Evolutionary conservation across 495 filamentous ascomycete genomes (phyloP).

Genomic region (Parathielavia hyrcaniae): DNA sequence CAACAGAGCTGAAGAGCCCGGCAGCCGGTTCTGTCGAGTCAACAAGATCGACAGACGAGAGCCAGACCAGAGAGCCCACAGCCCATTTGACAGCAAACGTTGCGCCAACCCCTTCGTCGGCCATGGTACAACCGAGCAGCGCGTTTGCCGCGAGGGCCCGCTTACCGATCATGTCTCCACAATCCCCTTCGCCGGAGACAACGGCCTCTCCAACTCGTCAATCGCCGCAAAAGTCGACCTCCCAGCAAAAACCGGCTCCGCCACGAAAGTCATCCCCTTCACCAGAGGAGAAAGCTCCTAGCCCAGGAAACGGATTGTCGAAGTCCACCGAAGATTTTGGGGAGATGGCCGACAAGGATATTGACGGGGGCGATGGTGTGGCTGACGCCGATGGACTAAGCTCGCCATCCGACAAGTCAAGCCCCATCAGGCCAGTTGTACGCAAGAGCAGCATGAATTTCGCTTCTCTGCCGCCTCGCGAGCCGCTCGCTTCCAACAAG

Average conservation of each 20-base stretch:
- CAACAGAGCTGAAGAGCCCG: conserved; percentile 21
- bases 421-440: conserved; percentile 48
- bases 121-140: conserved; percentile 16
- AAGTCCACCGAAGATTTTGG: conserved; percentile 20
- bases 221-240: conserved; percentile 7
- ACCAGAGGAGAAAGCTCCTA: conserved; percentile 5
- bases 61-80: conserved; percentile 31
- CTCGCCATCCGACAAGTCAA: conserved; percentile 46
- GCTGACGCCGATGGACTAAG: conserved; percentile 42
- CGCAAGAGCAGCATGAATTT: conserved; percentile 94
- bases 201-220: conserved; percentile 19
- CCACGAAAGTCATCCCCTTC: conserved; percentile 22
- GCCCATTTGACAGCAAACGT: conserved; percentile 11
- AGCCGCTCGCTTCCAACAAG: conserved; percentile 77
- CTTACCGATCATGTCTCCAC: conserved; percentile 25
- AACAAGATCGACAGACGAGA: conserved; percentile 62
- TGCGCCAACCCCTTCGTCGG: conserved; percentile 16
- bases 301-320: conserved; percentile 15
- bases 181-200: conserved; percentile 26
- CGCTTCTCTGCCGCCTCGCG: conserved; percentile 82
- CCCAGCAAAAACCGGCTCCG: conserved; percentile 21
- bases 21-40: conserved; percentile 21
- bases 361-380: conserved; percentile 42
- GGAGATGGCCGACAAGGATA: conserved; percentile 4
- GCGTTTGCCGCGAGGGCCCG: conserved; percentile 13